Base-by-base conservation (phyloP, 768 basidiomycete genomes). In the Lyophyllum decastes region DNA sequence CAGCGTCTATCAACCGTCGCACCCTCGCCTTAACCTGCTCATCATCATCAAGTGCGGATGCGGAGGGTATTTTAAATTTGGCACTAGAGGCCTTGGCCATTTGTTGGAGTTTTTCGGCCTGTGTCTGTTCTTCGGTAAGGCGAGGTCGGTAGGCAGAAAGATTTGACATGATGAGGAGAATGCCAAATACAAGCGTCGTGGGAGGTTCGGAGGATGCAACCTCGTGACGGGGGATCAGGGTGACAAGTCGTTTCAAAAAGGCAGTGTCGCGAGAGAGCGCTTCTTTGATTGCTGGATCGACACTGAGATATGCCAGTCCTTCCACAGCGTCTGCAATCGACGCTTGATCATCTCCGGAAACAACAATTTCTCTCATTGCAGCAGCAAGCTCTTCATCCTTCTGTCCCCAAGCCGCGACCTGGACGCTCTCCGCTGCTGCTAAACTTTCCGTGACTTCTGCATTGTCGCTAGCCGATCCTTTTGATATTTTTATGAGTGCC, bases 261-360 rank as follows among this genome's bases (percentile, higher is more conserved):
- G 64, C 55, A 0, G 75, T 17, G 61, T 87, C 80, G 16, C 72
- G 75, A 7, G 87, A 82, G 50, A 95, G 71, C 24, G 63, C 67
- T 57, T 90, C 86, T 67, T 92, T 90, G 57, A 89, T 78, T 1
- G 69, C 58, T 1, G 90, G 78, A 61, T 85, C 80, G 48, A 81
- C 74, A 57, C 86, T 91, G 55, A 94, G 82, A 71, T 95, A 90
- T n/a, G 90, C 91, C 49, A 97, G 75, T 0, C 89, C 93, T 73
- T 97, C 95, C 14, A 95, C 78, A 4, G 86, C 87, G 59, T 94
- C 88, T 8, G 78, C 72, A 16, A 84, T 63, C 12, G 83, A 79
- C 21, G 78, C 64, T 6, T 70, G 62, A 30, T 81, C 73, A 9
- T 69, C 71, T 38, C 67, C 70, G 33, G 75, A 71, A 49, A 81